Evolutionary conservation across 257 asterid genomes (phyloP).

Genomic region (Solanum boliviense): DNA sequence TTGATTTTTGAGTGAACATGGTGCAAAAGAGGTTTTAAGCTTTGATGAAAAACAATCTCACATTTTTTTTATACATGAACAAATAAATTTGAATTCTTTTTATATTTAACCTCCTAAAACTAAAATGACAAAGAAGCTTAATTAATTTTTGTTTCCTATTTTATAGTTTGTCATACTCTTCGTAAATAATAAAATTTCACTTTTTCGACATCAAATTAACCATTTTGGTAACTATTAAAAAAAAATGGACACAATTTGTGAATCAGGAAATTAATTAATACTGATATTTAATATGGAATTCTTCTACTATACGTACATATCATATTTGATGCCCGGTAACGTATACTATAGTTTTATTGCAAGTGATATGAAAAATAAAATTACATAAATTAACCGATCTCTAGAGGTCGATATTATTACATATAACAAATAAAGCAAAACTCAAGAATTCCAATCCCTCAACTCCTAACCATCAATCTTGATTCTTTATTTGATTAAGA

Average conservation of each 20-base stretch:
- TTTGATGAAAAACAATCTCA: no score
- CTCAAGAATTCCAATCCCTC: background rate
- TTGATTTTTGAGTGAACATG: no score
- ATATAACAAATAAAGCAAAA: background rate
- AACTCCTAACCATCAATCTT: background rate
- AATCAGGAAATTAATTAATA: background rate
- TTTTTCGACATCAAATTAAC: background rate
- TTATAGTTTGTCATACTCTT: background rate
- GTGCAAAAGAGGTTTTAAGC: no score
- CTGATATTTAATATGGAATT: background rate
- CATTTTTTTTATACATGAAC: no score
- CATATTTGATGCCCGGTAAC: background rate
- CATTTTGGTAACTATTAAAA: background rate
- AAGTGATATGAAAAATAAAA: background rate
- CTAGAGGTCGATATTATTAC: background rate
- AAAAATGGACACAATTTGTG: background rate
- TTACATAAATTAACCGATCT: background rate
- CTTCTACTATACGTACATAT: background rate
- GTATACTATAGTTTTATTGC: background rate
- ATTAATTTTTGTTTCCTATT: background rate
- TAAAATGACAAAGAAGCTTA: no score
- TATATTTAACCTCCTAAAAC: no score
- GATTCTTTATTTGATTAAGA: background rate
- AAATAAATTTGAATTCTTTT: no score
- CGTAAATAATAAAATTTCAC: no score